These are phyloP conservation scores for Solanum chacoense DNA, from an alignment of 305 asterid genomes.

Conservation along the genomic window DNA sequence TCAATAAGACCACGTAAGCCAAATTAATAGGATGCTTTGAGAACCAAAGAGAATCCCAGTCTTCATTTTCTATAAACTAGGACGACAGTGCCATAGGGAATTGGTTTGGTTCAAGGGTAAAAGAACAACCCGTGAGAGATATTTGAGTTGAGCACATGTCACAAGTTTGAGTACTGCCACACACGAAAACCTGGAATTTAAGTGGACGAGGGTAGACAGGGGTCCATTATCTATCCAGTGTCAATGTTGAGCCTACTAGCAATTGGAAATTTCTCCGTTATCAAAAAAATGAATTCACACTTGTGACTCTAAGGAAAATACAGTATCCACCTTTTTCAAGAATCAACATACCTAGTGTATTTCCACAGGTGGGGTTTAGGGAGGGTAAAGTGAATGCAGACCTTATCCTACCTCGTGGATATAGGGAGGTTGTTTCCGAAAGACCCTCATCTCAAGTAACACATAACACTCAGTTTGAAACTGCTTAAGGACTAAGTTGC, in stretches of 20 bases:
- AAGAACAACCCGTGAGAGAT: not conserved
- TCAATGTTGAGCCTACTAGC: not conserved
- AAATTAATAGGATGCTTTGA: not conserved
- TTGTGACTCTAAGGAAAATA: not conserved
- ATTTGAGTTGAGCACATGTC: not conserved
- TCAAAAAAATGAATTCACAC: not conserved
- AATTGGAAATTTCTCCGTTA: not conserved
- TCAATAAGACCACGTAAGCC: not conserved
- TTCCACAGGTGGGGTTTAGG: not conserved
- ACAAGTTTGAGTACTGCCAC: not conserved
- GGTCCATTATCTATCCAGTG: not conserved
- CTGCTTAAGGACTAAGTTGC: not conserved
- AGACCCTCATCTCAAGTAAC: not conserved
- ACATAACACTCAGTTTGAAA: not conserved
- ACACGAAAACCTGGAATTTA: not conserved
- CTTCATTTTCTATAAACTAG: not conserved
- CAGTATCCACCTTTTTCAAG: not conserved
- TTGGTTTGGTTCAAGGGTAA: not conserved
- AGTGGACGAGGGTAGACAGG: not conserved
- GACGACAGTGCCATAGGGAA: not conserved
- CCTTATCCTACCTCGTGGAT: not conserved
- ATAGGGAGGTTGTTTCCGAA: not conserved
- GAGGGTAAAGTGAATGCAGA: not conserved
- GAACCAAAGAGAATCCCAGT: not conserved
- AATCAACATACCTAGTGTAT: not conserved